phyloP scores from a whole-genome alignment of 768 basidiomycete species.

The Phlebiopsis flavidoalba region DNA sequence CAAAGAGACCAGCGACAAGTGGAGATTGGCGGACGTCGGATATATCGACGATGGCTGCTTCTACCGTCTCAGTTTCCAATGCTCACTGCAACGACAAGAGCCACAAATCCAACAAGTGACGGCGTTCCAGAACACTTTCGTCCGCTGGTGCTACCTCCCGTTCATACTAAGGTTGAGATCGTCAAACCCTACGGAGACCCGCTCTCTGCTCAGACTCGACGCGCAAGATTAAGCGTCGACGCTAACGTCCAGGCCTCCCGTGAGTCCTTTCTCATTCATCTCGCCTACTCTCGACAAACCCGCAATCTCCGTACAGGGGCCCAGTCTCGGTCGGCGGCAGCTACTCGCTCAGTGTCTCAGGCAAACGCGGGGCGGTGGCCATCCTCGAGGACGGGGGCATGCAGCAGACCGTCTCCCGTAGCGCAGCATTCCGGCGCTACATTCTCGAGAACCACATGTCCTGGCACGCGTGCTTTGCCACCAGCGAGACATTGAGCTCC shows the following conservation, averaged over 20 bases:
- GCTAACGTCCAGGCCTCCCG: background rate
- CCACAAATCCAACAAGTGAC: background rate
- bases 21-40: slow-evolving; percentile 6
- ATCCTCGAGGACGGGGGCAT: background rate
- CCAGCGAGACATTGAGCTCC: background rate
- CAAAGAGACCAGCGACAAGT: background rate
- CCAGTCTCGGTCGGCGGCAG: background rate
- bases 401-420: background rate
- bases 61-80: slow-evolving; percentile 7
- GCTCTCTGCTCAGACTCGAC: background rate
- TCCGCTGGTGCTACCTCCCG: background rate
- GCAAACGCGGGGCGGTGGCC: background rate
- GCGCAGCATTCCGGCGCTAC: background rate
- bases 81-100: background rate
- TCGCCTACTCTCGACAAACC: background rate
- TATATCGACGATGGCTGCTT: background rate
- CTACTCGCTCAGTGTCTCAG: background rate
- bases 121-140: background rate
- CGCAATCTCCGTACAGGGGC: background rate
- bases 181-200: background rate
- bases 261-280: background rate
- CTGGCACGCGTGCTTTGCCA: background rate
- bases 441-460: background rate
- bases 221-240: background rate
- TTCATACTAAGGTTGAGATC: background rate